Evolutionary conservation across 805 yeast genomes (phyloP), one percentile per base, ranked within the genome.

Genomic region (Saccharomycopsis sp.): DNA sequence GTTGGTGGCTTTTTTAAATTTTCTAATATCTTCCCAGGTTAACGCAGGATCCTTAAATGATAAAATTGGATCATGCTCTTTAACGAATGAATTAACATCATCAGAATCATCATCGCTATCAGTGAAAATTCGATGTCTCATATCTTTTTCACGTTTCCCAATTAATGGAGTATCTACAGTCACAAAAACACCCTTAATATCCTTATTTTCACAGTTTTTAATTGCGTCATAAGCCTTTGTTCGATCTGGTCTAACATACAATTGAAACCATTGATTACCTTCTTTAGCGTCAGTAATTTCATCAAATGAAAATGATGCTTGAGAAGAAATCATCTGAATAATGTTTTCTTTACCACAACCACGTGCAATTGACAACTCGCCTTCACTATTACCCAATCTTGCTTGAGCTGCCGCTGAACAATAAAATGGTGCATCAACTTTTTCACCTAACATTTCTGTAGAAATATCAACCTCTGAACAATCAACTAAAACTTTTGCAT

Each of bases 161-260:
- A 75, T 61, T 39, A 66, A 67, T 0, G 79, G 75, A 17, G 76
- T 67, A 54, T 77, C 82, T 14, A 75, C 75, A 3, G 81, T 77
- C 43, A 77, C 66, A 47, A 74, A 71, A 2, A 77, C 50, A 0
- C 70, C 79, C 53, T 69, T 70, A 41, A 71, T 59, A 6, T 69
- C 59, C 11, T 63, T 55, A 13, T 54, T 53, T 41, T 69, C 70
- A 17, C 69, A 69, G 32, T 64, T 65, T 40, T 58, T 59, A 13
- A 74, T 59, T 39, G 59, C 53, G 11, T 59, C 51, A 4, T 47
- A 50, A 11, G 54, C 56, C 21, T 59, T 53, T 24, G 57, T 54
- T 14, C 73, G 58, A 34, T 68, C 66, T 2, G 61, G 56, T 36
- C 67, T 64, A 35, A 72, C 75, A 52, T 74, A 74, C 32, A 71